Percentiles rank a stretch among this genome's conserved stretches.
Evolutionary conservation across 441 rosid species (phyloP).

Genomic region (Arabidopsis hybrid): DNA sequence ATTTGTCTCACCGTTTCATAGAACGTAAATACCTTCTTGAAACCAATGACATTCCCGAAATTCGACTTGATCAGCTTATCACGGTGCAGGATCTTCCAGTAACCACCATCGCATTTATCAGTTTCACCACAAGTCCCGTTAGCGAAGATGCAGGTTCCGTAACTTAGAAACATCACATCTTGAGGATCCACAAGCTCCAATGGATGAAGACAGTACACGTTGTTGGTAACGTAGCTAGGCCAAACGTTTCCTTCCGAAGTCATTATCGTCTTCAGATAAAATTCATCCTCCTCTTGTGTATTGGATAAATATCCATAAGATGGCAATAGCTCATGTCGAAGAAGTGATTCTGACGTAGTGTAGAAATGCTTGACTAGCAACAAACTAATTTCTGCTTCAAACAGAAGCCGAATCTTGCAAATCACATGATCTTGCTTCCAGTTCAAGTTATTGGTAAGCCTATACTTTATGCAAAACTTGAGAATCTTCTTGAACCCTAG

Average conservation of each 20-base stretch:
- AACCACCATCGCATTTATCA: background rate
- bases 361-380: background rate
- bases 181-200: background rate
- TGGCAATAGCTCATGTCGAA: background rate
- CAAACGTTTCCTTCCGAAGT: background rate
- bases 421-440: background rate
- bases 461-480: background rate
- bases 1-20: background rate
- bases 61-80: background rate
- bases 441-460: background rate
- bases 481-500: conserved; percentile 37
- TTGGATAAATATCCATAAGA: background rate
- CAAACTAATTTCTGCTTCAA: background rate
- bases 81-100: background rate
- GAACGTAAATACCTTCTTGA: background rate
- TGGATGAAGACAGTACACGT: background rate
- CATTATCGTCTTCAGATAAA: background rate
- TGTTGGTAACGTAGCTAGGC: background rate
- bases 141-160: background rate
- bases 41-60: background rate
- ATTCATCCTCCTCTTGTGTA: background rate
- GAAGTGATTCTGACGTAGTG: background rate
- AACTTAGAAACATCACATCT: background rate
- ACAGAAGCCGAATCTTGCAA: background rate
- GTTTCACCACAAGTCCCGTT: background rate